Base-by-base conservation (phyloP, 2,329 filamentous ascomycete species). In the Colletotrichum sp. region DNA sequence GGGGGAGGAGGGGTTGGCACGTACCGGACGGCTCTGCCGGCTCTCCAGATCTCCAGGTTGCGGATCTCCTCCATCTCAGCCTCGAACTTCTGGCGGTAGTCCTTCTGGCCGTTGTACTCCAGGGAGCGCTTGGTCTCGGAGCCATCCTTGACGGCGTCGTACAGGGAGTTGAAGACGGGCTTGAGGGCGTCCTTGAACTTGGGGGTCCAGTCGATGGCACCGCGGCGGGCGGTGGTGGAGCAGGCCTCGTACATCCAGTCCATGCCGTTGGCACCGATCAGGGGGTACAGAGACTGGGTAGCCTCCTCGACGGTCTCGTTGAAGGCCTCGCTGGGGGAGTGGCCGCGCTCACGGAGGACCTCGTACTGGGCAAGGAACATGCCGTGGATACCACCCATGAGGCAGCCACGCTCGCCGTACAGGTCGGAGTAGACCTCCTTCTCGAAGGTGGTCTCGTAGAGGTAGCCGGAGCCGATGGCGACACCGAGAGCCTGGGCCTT, bases 291-390 rank as follows among this genome's bases (percentile, higher is more conserved):
- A 81, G 93, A 95, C 92, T 99, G 97, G 69, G 97, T 99, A 80
- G 97, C 97, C 92, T 99, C 97, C 92, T 99, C 97, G 81, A 99
- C 97, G 81, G 97, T 99, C 95, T 99, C 97, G 93, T 99, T 99
- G 94, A 99, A 99, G 81, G 97, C 97, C 91, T 99, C 97, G 83
- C 94, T 96, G 86, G 97, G 97, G 89, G 92, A 95, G 94, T 99
- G 97, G 88, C 97, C 97, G 82, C 95, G 94, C 94, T 99, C 97
- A 85, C 97, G 96, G 88, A 99, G 96, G 81, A 99, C 97, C 92
- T 99, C 97, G 92, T 99, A 99, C 91, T 99, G 97, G 78, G 97
- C 97, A 82, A 99, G 95, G 95, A 99, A 99, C 97, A 99, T 99
- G 87, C 97, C 97, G 93, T 99, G 97, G 89, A 99, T 99, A 88